Evolutionary conservation across 345 rosid genomes (phyloP).

Genomic region (Bruguiera parviflora): DNA sequence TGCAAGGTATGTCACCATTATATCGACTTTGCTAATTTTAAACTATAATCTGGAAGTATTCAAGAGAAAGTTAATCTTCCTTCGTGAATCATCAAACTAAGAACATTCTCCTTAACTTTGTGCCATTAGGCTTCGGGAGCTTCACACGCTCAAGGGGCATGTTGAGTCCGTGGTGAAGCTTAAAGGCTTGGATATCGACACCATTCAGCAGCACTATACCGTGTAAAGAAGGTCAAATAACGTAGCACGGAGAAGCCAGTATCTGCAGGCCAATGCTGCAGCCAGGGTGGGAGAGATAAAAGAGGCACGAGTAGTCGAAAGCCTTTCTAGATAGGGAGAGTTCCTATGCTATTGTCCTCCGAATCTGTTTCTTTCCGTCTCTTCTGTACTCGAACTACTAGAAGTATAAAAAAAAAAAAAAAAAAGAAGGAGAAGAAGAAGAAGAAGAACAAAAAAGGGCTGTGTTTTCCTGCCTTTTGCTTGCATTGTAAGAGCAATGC

Average conservation of each 20-base stretch:
- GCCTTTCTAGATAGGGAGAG: conserved; percentile 15
- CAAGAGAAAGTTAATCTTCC: background rate
- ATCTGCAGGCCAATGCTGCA: background rate
- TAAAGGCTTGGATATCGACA: conserved; percentile 73
- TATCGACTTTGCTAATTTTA: too few species aligned
- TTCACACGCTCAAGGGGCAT: conserved; percentile 79
- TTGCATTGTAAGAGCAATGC: background rate
- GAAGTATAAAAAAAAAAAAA: background rate
- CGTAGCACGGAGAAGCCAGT: background rate
- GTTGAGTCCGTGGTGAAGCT: conserved; percentile 89
- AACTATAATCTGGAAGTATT: too few species aligned
- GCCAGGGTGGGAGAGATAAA: background rate
- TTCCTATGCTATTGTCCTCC: conserved; percentile 12
- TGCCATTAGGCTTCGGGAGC: conserved; percentile 65
- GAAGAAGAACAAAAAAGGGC: background rate
- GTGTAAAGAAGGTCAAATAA: conserved; percentile 32
- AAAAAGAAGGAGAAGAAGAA: too few species aligned
- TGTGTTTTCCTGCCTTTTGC: background rate
- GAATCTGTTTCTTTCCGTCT: background rate
- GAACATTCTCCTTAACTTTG: background rate
- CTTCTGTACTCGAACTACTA: background rate
- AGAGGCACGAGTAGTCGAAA: background rate
- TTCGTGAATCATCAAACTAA: too few species aligned
- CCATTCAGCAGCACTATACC: conserved; percentile 78
- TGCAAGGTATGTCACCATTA: conserved; percentile 51